Evolutionary conservation across 2,329 filamentous ascomycete genomes (phyloP), one percentile per base, ranked within the genome.

Genomic region (Diaporthe capsici): DNA sequence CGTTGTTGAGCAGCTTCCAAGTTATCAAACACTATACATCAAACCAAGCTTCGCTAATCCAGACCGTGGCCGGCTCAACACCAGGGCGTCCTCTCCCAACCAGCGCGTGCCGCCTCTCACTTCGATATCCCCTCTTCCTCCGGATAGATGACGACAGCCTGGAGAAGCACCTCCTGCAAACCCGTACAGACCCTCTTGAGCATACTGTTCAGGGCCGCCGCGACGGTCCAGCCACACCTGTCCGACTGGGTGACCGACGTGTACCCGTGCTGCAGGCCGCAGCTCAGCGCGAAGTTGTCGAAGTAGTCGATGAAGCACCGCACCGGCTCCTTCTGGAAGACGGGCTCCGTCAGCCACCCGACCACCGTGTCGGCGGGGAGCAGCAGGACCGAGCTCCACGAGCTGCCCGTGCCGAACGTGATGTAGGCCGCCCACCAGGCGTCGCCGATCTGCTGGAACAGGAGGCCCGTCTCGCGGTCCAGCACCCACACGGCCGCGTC

Each of bases 381-480:
- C 22, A 68, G 47, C 22, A 53, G 20, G 47, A 68, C n/a, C 5
- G 31, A 7, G 47, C 47, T 37, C 31, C 28, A 68, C 47, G 17
- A 22, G 22, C 7, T 7, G 7, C 47, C 31, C 31, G 15, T 1
- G 31, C 47, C 65, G 13, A 39, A 12, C 9, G 31, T n/a, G 47
- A 39, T 53, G 22, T 25, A 68, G 12, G 47, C 47, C 3, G 20
- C 65, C 47, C 31, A 68, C 47, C 47, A 68, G 10, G 20, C 28
- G 42, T 12, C 65, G 31, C 12, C 22, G 61, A 49, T n/a, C 25
- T 49, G 10, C 65, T 68, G 47, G 65, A 53, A 68, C 31, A 68
- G 47, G 22, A 68, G 20, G 6, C 47, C 65, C 47, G 65, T 68
- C 13, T 15, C 31, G 22, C 31, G 65, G 65, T 68, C 65, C 22